A percentile compares a stretch with the other conserved stretches of the same genome.
Conservation (phyloP, 106 monocot species). For the Narthecium ossifragum region DNA sequence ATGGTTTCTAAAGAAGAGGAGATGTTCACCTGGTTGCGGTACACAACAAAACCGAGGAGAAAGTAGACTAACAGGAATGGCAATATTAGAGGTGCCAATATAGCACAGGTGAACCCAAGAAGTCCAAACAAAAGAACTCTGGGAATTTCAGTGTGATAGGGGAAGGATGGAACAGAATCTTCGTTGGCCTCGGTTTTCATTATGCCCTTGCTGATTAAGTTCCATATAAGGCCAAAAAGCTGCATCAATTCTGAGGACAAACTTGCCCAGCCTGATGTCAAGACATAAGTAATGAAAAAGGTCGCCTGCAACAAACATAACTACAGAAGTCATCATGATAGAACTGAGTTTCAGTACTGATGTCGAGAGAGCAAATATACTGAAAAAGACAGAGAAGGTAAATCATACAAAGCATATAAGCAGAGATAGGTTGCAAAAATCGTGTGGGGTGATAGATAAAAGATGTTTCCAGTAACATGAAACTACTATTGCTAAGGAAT, state of each 20-base stretch:
- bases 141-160: slow-evolving; percentile 95
- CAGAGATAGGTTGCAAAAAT: no score
- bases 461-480: no score
- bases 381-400: no score
- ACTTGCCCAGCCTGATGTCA: slow-evolving; percentile 99
- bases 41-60: slow-evolving; percentile 83
- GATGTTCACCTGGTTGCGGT: slow-evolving; percentile 85
- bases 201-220: slow-evolving; percentile 52
- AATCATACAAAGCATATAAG: no score
- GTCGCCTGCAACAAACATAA: slow-evolving; percentile 65
- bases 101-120: slow-evolving; percentile 88
- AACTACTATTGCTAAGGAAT: no score
- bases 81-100: slow-evolving; percentile 89
- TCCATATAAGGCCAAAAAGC: slow-evolving; percentile 66
- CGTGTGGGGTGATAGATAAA: no score
- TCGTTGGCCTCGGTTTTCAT: slow-evolving; percentile 33
- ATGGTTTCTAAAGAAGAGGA: no score
- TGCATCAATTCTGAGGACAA: slow-evolving; percentile 85
- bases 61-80: slow-evolving; percentile 93
- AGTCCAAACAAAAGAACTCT: slow-evolving; percentile 77
- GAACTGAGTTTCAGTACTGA: no score
- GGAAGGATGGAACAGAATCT: slow-evolving; percentile 65
- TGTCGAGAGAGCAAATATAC: no score
- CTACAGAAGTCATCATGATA: slow-evolving; percentile 8
- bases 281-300: slow-evolving; percentile 92